Base-by-base conservation (phyloP, 345 rosid genomes). In the Cardamine chenopodiifolia region DNA sequence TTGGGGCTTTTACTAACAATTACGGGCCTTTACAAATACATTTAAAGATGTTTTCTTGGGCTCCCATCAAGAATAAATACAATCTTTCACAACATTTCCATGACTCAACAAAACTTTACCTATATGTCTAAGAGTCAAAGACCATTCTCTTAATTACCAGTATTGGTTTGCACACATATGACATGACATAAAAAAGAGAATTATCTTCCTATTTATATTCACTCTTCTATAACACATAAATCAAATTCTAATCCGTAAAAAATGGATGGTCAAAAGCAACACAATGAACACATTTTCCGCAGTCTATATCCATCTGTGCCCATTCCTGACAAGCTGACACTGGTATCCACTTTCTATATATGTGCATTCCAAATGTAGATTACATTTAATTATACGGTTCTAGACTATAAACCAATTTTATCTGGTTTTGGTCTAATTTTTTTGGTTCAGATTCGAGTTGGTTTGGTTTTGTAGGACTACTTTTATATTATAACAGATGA, bases 261-360 rank as follows among this genome's bases (percentile, higher is more conserved):
- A 61, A 79, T 79, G 82, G 79, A 70, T 35, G 0, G 14, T 74
- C 75, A 57, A 68, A 73, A 45, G 62, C 71, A 69, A 68, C 35
- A 66, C 23, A 84, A 84, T 13, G 88, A 88, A 8, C 80, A 86
- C 45, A 77, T 92, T 58, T 92, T 95, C 80, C 80, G 85, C 49
- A 90, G 97, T 85, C 74, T 66, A 6, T 79, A 80, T 54, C 89
- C 92, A 3, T 60, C 86, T 0, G 93, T 88, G 40, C 81, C 88
- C 0, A 87, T 95, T 54, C 97, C 93, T 0, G 84, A 83, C 31
- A 73, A 87, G 54, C 20, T 85, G 62, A 89, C 92, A 6, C 58
- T 92, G 79, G 77, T 76, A 75, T 23, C 12, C 14, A 69, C 31
- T 26, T 29, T 68, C 1, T 34, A 19, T 26, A 61, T 37, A 12